Evolutionary conservation across 2,329 filamentous ascomycete genomes (phyloP).

Genomic region (Alternaria brassicae): DNA sequence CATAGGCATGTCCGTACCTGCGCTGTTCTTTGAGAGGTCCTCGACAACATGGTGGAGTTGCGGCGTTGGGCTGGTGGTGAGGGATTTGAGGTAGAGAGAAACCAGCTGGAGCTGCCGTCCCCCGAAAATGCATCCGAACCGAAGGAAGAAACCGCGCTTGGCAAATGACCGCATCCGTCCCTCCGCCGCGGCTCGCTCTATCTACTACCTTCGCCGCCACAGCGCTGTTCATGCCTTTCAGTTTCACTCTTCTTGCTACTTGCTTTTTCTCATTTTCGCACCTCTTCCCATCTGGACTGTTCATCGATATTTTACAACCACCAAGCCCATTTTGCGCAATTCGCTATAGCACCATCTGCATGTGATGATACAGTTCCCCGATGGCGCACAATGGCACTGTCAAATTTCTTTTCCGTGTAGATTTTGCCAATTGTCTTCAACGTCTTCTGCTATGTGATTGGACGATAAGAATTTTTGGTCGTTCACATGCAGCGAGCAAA

Average conservation of each 20-base stretch:
- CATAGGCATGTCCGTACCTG: slow-evolving; percentile 51
- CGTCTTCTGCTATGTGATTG: background rate
- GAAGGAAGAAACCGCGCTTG: slow-evolving; percentile 36
- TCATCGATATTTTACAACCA: background rate
- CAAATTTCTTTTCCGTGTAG: background rate
- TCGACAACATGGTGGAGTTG: slow-evolving; percentile 53
- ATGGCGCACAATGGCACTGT: background rate
- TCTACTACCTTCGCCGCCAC: slow-evolving; percentile 9
- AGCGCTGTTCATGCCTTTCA: background rate
- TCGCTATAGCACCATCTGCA: background rate
- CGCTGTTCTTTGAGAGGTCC: slow-evolving; percentile 56
- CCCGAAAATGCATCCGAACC: slow-evolving; percentile 44
- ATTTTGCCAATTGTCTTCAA: background rate
- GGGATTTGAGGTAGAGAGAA: slow-evolving; percentile 44
- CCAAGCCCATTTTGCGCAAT: background rate
- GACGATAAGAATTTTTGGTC: background rate
- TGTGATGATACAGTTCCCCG: background rate
- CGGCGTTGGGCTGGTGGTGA: slow-evolving; percentile 40
- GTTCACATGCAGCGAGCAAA: background rate
- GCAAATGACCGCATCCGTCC: slow-evolving; percentile 38
- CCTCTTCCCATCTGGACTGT: rapidly evolving
- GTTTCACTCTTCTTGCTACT: background rate
- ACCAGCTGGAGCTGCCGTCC: slow-evolving; percentile 44
- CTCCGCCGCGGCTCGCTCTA: slow-evolving; percentile 25
- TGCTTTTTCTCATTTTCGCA: background rate